Percentiles rank a stretch among this genome's conserved stretches.
These are phyloP conservation scores for Fusarium dimerum DNA, from an alignment of 2,329 filamentous ascomycete genomes.

Conservation along the genomic window DNA sequence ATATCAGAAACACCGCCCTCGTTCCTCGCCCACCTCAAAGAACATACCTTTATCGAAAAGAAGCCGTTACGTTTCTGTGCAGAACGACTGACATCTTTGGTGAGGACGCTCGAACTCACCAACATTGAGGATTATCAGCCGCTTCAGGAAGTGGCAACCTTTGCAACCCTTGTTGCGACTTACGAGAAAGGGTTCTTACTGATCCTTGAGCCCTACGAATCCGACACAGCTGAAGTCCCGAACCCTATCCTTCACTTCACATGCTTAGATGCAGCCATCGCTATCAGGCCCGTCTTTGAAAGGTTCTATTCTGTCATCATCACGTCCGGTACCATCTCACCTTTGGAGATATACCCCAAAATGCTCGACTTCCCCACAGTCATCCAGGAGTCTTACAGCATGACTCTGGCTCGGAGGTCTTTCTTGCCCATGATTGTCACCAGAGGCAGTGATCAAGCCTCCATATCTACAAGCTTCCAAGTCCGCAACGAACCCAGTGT, in stretches of 20 bases:
- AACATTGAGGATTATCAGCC: conserved; percentile 98
- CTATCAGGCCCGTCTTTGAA: conserved; percentile 96
- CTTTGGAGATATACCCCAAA: conserved; percentile 97
- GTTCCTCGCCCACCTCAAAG: conserved; percentile 88
- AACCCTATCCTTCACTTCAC: conserved; percentile 98
- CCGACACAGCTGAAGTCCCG: conserved; percentile 89
- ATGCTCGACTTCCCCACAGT: conserved; percentile 95
- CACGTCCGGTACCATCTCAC: conserved; percentile 95
- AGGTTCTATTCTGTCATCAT: conserved; percentile 98
- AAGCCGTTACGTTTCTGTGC: conserved; percentile 95
- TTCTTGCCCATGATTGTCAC: conserved; percentile 99
- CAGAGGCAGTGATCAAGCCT: conserved; percentile 87
- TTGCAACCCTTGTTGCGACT: conserved; percentile 92
- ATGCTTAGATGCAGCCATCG: conserved; percentile 94
- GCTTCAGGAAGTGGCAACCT: conserved; percentile 95
- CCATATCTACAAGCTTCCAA: conserved; percentile 91
- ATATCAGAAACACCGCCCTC: conserved; percentile 96
- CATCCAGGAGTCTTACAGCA: conserved; percentile 94
- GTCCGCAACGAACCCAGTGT: conserved; percentile 94
- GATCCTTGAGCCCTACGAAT: conserved; percentile 97
- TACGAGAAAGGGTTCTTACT: conserved; percentile 96
- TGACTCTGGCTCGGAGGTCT: conserved; percentile 92
- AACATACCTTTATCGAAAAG: conserved; percentile 96
- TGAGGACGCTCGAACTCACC: conserved; percentile 90
- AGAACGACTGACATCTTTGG: conserved; percentile 89